Conservation (phyloP, 108 stramenopile species). For the Skeletonema grethae region DNA sequence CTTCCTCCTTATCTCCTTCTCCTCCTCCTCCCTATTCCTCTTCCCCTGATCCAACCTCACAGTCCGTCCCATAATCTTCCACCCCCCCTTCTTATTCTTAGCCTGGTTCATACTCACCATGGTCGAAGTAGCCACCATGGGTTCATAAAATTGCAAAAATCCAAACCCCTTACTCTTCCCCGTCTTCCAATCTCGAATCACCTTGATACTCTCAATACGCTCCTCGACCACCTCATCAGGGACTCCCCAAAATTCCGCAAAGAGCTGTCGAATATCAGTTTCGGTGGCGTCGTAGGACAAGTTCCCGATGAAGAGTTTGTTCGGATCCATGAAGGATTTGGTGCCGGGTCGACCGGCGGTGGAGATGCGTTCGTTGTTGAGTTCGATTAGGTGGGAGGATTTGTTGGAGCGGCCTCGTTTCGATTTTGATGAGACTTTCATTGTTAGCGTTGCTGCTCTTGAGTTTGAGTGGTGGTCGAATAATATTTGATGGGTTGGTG, state of each 20-base stretch:
- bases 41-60: constrained; percentile 73
- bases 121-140: constrained; percentile 80
- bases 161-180: constrained; percentile 87
- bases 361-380: constrained; percentile 39
- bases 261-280: constrained; percentile 44
- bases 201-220: constrained; percentile 41
- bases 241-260: constrained; percentile 56
- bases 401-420: constrained; percentile 36
- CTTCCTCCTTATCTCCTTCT: constrained; percentile 43
- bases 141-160: constrained; percentile 77
- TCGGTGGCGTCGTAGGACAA: constrained; percentile 51
- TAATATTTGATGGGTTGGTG: background rate
- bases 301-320: constrained; percentile 65
- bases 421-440: constrained; percentile 28
- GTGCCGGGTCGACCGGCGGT: constrained; percentile 75
- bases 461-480: background rate
- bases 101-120: constrained; percentile 53
- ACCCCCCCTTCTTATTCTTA: constrained; percentile 30
- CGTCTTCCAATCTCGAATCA: constrained; percentile 89
- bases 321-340: constrained; percentile 66
- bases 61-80: constrained; percentile 53
- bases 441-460: background rate
- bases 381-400: constrained; percentile 37
- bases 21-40: constrained; percentile 56
- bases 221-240: constrained; percentile 43